Conservation (phyloP, 1,284 basidiomycete species). For the Cutaneotrichosporon sp. region DNA sequence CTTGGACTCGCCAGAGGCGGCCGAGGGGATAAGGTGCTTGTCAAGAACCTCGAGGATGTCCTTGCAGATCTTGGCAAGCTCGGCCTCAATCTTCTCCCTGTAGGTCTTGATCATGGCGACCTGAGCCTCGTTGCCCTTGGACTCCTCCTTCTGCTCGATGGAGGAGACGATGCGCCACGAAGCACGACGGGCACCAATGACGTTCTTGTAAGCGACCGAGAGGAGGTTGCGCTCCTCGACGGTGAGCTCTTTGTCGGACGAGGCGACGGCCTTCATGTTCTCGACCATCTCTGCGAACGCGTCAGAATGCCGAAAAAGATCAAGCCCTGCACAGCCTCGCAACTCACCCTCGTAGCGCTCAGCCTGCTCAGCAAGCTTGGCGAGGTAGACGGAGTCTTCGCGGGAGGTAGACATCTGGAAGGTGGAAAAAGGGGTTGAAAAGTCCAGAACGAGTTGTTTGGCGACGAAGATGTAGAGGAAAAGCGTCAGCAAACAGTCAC, state of each 20-base stretch:
- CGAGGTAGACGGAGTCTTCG: slow-evolving; percentile 97
- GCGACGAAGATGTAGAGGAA: not conserved
- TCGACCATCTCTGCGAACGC: slow-evolving; percentile 80
- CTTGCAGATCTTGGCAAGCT: slow-evolving; percentile 98
- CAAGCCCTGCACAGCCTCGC: not conserved
- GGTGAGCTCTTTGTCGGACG: slow-evolving; percentile 94
- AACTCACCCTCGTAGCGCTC: slow-evolving; percentile 91
- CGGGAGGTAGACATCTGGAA: slow-evolving; percentile 70
- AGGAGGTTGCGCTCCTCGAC: slow-evolving; percentile 99
- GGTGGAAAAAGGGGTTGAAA: not conserved
- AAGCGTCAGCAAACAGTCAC: not conserved
- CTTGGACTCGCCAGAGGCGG: slow-evolving; percentile 96
- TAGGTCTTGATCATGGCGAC: slow-evolving; percentile 99
- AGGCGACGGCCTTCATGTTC: slow-evolving; percentile 98
- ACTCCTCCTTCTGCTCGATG: slow-evolving; percentile 99
- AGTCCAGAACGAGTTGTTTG: not conserved
- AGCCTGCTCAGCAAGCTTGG: slow-evolving; percentile 98
- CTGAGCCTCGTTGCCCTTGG: slow-evolving; percentile 96
- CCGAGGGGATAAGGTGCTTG: slow-evolving; percentile 98
- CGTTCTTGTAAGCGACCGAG: slow-evolving; percentile 99
- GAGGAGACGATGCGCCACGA: slow-evolving; percentile 99
- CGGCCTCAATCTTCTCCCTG: slow-evolving; percentile 96
- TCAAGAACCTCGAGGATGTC: slow-evolving; percentile 98
- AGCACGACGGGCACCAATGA: slow-evolving; percentile 97
- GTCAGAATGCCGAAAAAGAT: no score